Conservation (phyloP, 2,329 filamentous ascomycete genomes). For the Davidsoniella australis region DNA sequence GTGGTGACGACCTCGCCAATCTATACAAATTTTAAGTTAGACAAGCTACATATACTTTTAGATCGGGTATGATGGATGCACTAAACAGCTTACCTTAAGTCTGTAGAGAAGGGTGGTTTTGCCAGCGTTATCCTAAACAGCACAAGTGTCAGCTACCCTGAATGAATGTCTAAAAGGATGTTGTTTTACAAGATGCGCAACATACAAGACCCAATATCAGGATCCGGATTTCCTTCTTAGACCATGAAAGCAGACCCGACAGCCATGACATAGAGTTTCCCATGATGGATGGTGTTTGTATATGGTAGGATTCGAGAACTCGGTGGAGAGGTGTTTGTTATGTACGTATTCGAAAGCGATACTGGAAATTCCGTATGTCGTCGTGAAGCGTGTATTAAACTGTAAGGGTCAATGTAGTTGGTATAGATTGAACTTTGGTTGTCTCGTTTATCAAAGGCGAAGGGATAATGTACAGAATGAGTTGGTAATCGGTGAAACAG, state of each 20-base stretch:
- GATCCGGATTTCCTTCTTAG: slow-evolving; percentile 96
- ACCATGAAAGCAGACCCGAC: slow-evolving; percentile 52
- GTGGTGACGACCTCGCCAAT: slow-evolving; percentile 98
- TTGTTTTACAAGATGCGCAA: slow-evolving; percentile 5
- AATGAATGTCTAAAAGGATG: not conserved
- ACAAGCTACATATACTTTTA: not conserved
- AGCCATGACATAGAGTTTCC: slow-evolving; percentile 51
- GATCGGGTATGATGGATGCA: slow-evolving; percentile 1
- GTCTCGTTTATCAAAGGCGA: no score
- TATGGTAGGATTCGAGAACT: no score
- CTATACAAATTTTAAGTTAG: slow-evolving; percentile 27
- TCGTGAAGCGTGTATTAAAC: slow-evolving; percentile 5
- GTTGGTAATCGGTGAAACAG: slow-evolving; percentile 8
- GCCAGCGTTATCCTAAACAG: slow-evolving; percentile 78
- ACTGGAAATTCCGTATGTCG: no score
- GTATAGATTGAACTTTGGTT: no score
- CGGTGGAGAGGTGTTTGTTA: no score
- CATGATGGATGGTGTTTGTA: slow-evolving; percentile 24
- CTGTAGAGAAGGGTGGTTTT: slow-evolving; percentile 96
- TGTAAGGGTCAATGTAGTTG: no score
- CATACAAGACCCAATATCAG: slow-evolving; percentile 82
- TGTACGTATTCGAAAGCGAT: no score
- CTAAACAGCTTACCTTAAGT: slow-evolving; percentile 50
- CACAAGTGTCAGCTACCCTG: not conserved
- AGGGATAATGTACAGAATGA: not conserved